Evolutionary conservation across 148 eudicot species (phyloP).

Genomic region (Silene uniflora): DNA sequence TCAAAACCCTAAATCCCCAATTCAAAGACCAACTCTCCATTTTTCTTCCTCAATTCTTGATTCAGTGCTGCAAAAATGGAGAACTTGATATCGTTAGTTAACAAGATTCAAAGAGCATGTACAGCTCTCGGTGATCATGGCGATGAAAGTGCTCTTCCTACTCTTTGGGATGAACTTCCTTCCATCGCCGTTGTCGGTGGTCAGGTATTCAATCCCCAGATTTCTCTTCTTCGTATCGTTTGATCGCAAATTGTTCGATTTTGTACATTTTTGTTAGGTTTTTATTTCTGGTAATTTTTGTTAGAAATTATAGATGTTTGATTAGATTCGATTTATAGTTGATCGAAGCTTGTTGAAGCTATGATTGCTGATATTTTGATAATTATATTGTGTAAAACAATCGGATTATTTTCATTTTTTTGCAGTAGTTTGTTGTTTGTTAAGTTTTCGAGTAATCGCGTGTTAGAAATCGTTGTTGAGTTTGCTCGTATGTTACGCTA

Average conservation of each 20-base stretch:
- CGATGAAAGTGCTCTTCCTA: constrained; percentile 87
- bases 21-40: not conserved
- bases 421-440: not conserved
- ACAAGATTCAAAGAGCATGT: constrained; percentile 90
- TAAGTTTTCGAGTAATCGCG: not conserved
- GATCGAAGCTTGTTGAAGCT: not conserved
- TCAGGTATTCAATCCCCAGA: constrained; percentile 51
- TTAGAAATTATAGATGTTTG: not conserved
- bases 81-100: constrained; percentile 69
- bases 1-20: constrained; percentile 11
- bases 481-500: too few relatives aligned
- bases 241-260: not conserved
- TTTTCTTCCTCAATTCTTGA: not conserved
- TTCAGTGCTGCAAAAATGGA: constrained; percentile 43
- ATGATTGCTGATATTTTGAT: not conserved
- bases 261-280: not conserved
- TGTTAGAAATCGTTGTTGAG: not conserved
- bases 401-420: not conserved
- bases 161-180: constrained; percentile 97
- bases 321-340: not conserved
- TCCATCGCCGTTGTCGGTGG: constrained; percentile 99
- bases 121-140: constrained; percentile 96
- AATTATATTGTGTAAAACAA: not conserved
- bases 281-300: not conserved
- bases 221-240: constrained; percentile 12